phyloP scores from a whole-genome alignment of 1,284 basidiomycete genomes.

The Naganishia liquefaciens region DNA sequence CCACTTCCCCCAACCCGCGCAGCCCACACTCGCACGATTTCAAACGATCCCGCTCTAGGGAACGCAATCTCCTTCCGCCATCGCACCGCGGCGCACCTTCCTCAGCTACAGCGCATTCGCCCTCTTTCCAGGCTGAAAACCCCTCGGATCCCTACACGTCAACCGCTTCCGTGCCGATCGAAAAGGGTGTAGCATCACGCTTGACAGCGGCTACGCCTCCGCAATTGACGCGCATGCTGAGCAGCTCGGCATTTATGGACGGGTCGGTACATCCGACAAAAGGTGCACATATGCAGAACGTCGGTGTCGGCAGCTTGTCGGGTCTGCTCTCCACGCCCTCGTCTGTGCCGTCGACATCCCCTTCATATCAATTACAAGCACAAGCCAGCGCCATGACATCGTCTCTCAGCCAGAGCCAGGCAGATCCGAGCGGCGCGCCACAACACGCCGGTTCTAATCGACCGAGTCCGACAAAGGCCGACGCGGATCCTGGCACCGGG shows the following conservation, averaged over 20 bases:
- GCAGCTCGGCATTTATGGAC: slow-evolving; percentile 18
- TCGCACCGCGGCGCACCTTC: slow-evolving; percentile 8
- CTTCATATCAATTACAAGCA: slow-evolving; percentile 17
- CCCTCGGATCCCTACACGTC: slow-evolving; percentile 28
- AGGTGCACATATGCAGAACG: neutral
- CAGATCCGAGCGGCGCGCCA: too few relatives aligned
- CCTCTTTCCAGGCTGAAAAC: slow-evolving; percentile 19
- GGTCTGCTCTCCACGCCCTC: slow-evolving; percentile 13
- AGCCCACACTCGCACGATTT: slow-evolving; percentile 13
- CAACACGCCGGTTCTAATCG: neutral
- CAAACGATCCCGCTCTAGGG: slow-evolving; percentile 19
- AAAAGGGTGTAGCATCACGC: slow-evolving; percentile 16
- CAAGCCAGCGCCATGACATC: slow-evolving; percentile 4
- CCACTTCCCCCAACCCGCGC: neutral
- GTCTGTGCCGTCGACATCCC: slow-evolving; percentile 1
- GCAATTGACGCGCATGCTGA: slow-evolving; percentile 25
- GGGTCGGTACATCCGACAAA: neutral
- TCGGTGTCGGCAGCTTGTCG: slow-evolving; percentile 13
- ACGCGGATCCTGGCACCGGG: neutral
- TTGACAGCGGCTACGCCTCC: slow-evolving; percentile 25
- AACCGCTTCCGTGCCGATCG: slow-evolving; percentile 22
- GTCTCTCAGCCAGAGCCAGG: neutral
- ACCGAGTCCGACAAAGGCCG: slow-evolving; percentile 14
- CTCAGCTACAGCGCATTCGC: slow-evolving; percentile 11
- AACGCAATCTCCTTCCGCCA: slow-evolving; percentile 6